Conservation (phyloP, 2,329 filamentous ascomycete genomes). For the Akanthomyces muscarius region DNA sequence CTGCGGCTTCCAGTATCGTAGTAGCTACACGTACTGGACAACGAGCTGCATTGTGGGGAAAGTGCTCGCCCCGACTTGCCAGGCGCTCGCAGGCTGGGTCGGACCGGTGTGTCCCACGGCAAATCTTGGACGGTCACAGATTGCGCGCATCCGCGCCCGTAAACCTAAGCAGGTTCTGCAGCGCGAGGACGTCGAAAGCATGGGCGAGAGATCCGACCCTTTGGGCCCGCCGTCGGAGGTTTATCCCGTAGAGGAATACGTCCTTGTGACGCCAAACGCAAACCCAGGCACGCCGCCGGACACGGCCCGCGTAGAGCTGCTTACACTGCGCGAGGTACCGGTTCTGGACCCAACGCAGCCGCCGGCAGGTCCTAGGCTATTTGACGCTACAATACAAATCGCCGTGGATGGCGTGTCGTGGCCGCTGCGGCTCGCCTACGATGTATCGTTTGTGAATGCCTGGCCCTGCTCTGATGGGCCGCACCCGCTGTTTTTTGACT, state of each 20-base stretch:
- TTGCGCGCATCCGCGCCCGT: constrained; percentile 62
- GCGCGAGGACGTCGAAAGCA: constrained; percentile 58
- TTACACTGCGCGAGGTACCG: constrained; percentile 51
- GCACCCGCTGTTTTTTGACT: constrained; percentile 70
- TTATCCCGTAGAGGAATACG: constrained; percentile 66
- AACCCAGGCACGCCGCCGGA: constrained; percentile 52
- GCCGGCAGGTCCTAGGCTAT: constrained; percentile 41
- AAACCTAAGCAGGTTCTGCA: constrained; percentile 53
- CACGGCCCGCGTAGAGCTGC: constrained; percentile 64
- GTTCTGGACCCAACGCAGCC: constrained; percentile 15
- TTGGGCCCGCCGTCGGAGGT: constrained; percentile 59
- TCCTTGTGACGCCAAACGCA: constrained; percentile 54
- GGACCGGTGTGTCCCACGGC: constrained; percentile 65
- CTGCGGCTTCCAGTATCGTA: constrained; percentile 72
- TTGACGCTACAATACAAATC: constrained; percentile 60
- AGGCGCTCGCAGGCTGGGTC: constrained; percentile 68
- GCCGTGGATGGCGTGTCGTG: constrained; percentile 60
- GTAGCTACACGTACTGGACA: constrained; percentile 73
- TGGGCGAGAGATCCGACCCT: constrained; percentile 64
- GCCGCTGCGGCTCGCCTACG: constrained; percentile 59
- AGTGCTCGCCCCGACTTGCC: constrained; percentile 68
- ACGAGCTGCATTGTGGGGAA: constrained; percentile 69
- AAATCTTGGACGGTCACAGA: constrained; percentile 65
- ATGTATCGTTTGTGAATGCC: constrained; percentile 63
- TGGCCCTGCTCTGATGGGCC: constrained; percentile 62